phyloP scores from a whole-genome alignment of 331 rosid genomes.

The Dryas integrifolia region DNA sequence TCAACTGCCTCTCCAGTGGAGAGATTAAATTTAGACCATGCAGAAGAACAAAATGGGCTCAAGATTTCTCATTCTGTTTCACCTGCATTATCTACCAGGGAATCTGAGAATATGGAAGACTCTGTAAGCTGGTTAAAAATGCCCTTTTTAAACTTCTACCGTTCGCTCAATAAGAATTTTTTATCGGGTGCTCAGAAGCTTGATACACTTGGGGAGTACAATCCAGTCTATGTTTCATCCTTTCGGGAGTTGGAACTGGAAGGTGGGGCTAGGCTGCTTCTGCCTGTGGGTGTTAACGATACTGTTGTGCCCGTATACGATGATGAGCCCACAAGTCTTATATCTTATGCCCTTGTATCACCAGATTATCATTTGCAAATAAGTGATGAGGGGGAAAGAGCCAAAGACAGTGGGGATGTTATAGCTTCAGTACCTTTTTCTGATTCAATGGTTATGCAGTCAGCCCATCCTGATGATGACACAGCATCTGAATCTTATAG shows the following conservation, averaged over 20 bases:
- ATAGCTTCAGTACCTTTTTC: conserved; percentile 37
- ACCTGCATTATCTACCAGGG: conserved; percentile 30
- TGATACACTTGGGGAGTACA: conserved; percentile 50
- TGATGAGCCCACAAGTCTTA: conserved; percentile 91
- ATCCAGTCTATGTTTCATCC: conserved; percentile 69
- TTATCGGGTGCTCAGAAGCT: conserved; percentile 59
- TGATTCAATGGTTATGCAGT: conserved; percentile 52
- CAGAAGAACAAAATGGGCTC: conserved; percentile 46
- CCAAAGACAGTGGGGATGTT: conserved; percentile 48
- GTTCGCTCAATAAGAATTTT: conserved; percentile 56
- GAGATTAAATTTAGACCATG: conserved; percentile 37
- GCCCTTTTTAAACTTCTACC: conserved; percentile 74
- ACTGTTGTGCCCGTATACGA: conserved; percentile 80
- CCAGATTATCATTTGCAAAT: conserved; percentile 57
- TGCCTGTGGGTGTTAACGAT: conserved; percentile 74
- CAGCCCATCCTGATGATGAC: conserved; percentile 57
- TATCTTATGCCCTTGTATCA: conserved; percentile 71
- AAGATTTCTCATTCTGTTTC: conserved; percentile 40
- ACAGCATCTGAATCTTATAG: conserved; percentile 48
- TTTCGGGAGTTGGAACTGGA: conserved; percentile 70
- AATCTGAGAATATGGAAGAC: conserved; percentile 59
- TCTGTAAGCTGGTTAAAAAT: conserved; percentile 62
- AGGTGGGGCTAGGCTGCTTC: conserved; percentile 79
- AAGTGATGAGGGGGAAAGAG: conserved; percentile 55
- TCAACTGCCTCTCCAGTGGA: conserved; percentile 30